phyloP scores from a whole-genome alignment of 2,329 filamentous ascomycete genomes.

The Dactylella cylindrospora region DNA sequence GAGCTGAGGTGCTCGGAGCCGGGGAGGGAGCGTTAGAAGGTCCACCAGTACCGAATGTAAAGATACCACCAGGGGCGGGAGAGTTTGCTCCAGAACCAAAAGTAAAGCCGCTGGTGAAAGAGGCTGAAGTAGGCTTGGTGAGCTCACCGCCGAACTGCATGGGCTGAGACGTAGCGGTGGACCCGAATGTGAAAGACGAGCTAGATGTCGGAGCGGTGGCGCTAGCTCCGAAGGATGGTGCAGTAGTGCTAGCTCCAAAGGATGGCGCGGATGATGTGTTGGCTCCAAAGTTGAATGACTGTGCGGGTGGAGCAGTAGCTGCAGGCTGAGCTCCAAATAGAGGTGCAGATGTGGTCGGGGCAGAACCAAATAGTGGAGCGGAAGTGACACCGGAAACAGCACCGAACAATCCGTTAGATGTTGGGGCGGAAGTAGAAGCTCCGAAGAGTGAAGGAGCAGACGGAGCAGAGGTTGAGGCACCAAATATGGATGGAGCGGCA shows the following conservation, averaged over 20 bases:
- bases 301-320: conserved; percentile 5
- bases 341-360: conserved; percentile 7
- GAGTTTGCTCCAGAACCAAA: conserved; percentile 17
- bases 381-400: conserved; percentile 29
- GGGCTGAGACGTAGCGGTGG: conserved; percentile 31
- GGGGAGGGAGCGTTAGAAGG: conserved; percentile 18
- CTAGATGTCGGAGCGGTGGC: conserved; percentile 10
- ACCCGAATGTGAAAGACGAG: conserved; percentile 37
- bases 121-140: conserved; percentile 24
- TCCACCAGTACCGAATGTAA: conserved; percentile 4
- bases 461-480: conserved; percentile 10
- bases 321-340: conserved; percentile 7
- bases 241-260: conserved; percentile 26
- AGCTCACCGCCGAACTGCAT: conserved; percentile 22
- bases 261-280: conserved; percentile 13
- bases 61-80: conserved; percentile 8
- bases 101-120: conserved; percentile 17
- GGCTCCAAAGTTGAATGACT: conserved; percentile 19
- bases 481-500: conserved; percentile 10
- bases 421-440: conserved; percentile 19
- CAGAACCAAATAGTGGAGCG: conserved; percentile 21
- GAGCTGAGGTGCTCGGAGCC: conserved; percentile 5
- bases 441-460: conserved; percentile 8
- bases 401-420: conserved; percentile 28
- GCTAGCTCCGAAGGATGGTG: background rate